Conservation (phyloP, 202 grass and related monocot genomes). For the Zizania palustris region DNA sequence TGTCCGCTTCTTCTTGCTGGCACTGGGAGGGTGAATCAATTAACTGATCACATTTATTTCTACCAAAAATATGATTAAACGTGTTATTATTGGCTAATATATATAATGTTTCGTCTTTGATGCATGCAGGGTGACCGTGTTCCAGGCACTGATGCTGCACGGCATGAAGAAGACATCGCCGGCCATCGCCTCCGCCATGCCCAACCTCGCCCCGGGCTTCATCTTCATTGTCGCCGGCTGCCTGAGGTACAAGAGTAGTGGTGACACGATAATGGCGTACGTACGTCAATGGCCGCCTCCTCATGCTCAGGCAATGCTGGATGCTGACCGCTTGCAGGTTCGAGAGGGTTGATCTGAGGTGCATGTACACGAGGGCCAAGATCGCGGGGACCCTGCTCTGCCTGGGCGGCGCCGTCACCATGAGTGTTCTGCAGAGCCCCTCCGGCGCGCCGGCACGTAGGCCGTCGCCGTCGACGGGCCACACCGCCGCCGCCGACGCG, state of each 20-base stretch:
- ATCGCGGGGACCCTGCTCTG: slow-evolving; percentile 68
- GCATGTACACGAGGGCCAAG: slow-evolving; percentile 69
- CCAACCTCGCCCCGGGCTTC: slow-evolving; percentile 69
- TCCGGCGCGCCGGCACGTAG: neutral
- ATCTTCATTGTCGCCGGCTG: slow-evolving; percentile 66
- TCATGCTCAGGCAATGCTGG: too few relatives aligned
- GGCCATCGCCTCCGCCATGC: slow-evolving; percentile 66
- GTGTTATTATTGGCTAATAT: too few relatives aligned
- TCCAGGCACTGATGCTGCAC: slow-evolving; percentile 69
- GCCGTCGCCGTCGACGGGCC: neutral
- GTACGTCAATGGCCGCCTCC: too few relatives aligned
- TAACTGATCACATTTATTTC: neutral
- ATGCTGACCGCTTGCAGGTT: too few relatives aligned
- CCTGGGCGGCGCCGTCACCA: slow-evolving; percentile 58
- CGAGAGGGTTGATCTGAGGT: slow-evolving; percentile 72
- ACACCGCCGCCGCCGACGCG: neutral
- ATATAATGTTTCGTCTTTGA: too few relatives aligned
- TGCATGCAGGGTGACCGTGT: slow-evolving; percentile 58
- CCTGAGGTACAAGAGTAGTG: too few relatives aligned
- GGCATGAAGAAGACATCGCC: slow-evolving; percentile 79
- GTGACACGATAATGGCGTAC: too few relatives aligned
- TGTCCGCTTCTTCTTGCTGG: slow-evolving; percentile 56
- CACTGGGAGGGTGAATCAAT: slow-evolving; percentile 77
- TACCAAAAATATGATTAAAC: too few relatives aligned
- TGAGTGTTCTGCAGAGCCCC: slow-evolving; percentile 73